Percentiles rank a stretch among this genome's conserved stretches.
Evolutionary conservation across 805 yeast genomes (phyloP).

Genomic region (Pichia heedii): DNA sequence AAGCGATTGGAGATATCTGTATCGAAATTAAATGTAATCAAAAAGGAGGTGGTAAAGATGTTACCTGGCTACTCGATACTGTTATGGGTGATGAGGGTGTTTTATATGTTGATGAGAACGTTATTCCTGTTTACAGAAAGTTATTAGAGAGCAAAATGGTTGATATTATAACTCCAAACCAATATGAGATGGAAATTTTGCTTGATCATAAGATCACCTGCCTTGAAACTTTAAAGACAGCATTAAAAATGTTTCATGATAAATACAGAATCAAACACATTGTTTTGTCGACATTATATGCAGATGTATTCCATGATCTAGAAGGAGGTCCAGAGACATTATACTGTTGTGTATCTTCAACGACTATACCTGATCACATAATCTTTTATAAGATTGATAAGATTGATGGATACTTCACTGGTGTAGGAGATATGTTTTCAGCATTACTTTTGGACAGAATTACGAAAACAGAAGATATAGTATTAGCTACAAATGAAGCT

Average conservation of each 20-base stretch:
- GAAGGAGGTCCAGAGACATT: slow-evolving; percentile 19
- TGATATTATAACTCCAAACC: slow-evolving; percentile 82
- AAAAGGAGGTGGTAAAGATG: slow-evolving; percentile 13
- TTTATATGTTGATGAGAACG: slow-evolving; percentile 50
- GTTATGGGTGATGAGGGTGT: slow-evolving; percentile 76
- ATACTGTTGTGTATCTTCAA: slow-evolving; percentile 39
- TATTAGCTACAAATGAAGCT: slow-evolving; percentile 42
- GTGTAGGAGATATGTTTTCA: slow-evolving; percentile 89
- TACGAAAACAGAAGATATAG: slow-evolving; percentile 22
- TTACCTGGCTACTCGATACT: slow-evolving; percentile 61
- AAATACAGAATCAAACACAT: slow-evolving; percentile 45
- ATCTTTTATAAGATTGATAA: slow-evolving; percentile 43
- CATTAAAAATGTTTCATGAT: slow-evolving; percentile 41
- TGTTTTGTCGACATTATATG: slow-evolving; percentile 53
- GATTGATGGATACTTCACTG: slow-evolving; percentile 79
- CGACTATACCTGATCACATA: slow-evolving; percentile 12
- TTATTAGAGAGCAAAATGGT: slow-evolving; percentile 40
- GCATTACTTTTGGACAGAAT: slow-evolving; percentile 66
- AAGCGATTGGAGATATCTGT: slow-evolving; percentile 32
- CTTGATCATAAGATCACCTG: slow-evolving; percentile 32
- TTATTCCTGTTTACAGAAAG: slow-evolving; percentile 49
- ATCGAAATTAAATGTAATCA: slow-evolving; percentile 27
- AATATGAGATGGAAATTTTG: slow-evolving; percentile 75
- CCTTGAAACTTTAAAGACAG: slow-evolving; percentile 32
- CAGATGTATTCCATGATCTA: slow-evolving; percentile 10